Conservation (phyloP, 2,329 filamentous ascomycete species). For the Chrysosporium queenslandicum region DNA sequence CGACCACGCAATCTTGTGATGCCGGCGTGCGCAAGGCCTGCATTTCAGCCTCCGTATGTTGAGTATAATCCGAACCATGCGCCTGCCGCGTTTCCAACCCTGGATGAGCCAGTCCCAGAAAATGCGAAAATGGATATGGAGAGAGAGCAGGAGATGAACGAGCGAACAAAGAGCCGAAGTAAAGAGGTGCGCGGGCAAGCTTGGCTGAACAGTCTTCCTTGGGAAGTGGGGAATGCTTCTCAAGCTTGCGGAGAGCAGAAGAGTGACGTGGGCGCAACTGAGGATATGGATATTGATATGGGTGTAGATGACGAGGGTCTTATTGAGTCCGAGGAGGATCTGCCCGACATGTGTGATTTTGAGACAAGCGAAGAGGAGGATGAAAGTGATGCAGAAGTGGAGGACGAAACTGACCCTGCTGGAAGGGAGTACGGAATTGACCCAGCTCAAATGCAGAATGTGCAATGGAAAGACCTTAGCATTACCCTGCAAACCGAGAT, state of each 20-base stretch:
- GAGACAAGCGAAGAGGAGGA: slow-evolving; percentile 14
- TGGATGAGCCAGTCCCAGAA: slow-evolving; percentile 18
- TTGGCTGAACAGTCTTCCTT: not conserved
- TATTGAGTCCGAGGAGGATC: slow-evolving; percentile 1
- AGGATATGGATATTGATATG: not conserved
- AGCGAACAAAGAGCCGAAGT: not conserved
- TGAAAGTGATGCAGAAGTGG: not conserved
- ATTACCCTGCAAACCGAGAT: slow-evolving; percentile 30
- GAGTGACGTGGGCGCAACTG: not conserved
- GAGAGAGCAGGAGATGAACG: not conserved
- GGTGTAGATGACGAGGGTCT: not conserved
- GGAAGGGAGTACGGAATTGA: slow-evolving; percentile 12
- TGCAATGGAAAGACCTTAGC: slow-evolving; percentile 28
- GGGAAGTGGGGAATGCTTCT: not conserved
- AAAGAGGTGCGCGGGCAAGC: not conserved
- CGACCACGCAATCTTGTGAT: slow-evolving; percentile 8
- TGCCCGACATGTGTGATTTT: slow-evolving; percentile 10
- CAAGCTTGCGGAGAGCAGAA: not conserved
- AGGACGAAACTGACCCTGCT: not conserved
- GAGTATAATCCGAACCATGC: slow-evolving; percentile 33
- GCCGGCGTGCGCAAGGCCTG: slow-evolving; percentile 15
- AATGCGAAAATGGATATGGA: not conserved
- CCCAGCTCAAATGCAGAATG: slow-evolving; percentile 12
- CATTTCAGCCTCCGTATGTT: slow-evolving; percentile 17
- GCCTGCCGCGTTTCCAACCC: slow-evolving; percentile 36